Evolutionary conservation across 805 yeast genomes (phyloP).

Genomic region (Wickerhamiella kurtzmanii): DNA sequence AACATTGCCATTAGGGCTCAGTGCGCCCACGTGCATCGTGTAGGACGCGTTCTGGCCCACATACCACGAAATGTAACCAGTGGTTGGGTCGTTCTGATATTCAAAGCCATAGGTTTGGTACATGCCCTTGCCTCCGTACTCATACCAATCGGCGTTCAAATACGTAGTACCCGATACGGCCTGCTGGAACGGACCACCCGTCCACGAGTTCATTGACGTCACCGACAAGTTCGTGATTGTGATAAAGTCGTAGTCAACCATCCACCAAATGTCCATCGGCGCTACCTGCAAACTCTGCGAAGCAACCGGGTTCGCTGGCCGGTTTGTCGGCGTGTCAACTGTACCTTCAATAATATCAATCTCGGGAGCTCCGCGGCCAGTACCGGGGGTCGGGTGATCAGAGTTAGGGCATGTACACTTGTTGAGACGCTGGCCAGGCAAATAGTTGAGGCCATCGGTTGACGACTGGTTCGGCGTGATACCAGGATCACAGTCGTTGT

Average conservation of each 20-base stretch:
- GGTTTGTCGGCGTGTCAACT: constrained; percentile 28
- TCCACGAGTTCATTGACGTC: constrained; percentile 72
- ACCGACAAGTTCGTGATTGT: constrained; percentile 55
- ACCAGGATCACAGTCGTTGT: constrained; percentile 82
- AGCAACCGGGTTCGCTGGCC: constrained; percentile 43
- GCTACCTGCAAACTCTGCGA: constrained; percentile 91
- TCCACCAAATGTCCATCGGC: constrained; percentile 89
- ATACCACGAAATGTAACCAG: constrained; percentile 75
- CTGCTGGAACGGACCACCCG: constrained; percentile 91
- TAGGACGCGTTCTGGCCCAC: constrained; percentile 71
- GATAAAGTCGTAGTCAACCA: constrained; percentile 72
- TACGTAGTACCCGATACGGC: constrained; percentile 77
- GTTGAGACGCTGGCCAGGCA: constrained; percentile 72
- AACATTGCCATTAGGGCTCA: constrained; percentile 84
- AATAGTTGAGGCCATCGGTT: constrained; percentile 72
- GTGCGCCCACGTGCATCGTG: constrained; percentile 57
- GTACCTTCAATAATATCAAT: constrained; percentile 87
- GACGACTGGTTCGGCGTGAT: constrained; percentile 89
- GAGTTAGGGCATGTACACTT: constrained; percentile 70
- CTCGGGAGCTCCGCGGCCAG: constrained; percentile 92
- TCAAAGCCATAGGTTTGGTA: constrained; percentile 73
- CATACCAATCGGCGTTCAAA: constrained; percentile 73
- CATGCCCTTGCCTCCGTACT: constrained; percentile 32
- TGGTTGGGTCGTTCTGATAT: constrained; percentile 48
- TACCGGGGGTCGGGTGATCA: constrained; percentile 78